A percentile compares a stretch with the other conserved stretches of the same genome.
Evolutionary conservation across 2,329 filamentous ascomycete genomes (phyloP).

Genomic region (Aspergillus arachidicola): DNA sequence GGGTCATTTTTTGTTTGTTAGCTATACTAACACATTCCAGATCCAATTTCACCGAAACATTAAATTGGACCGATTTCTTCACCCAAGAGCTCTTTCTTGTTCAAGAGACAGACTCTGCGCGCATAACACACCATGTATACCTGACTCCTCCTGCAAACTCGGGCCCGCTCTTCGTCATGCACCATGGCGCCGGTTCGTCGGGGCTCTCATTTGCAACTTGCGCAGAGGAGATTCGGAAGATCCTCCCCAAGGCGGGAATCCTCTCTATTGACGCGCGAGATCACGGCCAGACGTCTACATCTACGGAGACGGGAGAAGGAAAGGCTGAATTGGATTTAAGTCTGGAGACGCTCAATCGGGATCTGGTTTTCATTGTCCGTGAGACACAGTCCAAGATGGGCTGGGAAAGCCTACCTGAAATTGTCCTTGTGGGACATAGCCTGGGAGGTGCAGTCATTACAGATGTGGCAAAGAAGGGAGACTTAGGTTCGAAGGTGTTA

Average conservation of each 20-base stretch:
- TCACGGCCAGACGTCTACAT: constrained; percentile 68
- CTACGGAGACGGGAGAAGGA: constrained; percentile 19
- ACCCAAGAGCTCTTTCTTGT: constrained; percentile 78
- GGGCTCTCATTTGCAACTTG: constrained; percentile 89
- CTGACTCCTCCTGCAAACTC: constrained; percentile 73
- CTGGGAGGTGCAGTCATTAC: constrained; percentile 91
- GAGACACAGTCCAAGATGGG: constrained; percentile 68
- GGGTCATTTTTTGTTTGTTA: background rate
- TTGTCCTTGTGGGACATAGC: constrained; percentile 87
- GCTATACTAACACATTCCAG: constrained; percentile 8
- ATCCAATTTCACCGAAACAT: constrained; percentile 56
- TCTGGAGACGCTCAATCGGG: constrained; percentile 70
- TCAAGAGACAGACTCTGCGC: constrained; percentile 36
- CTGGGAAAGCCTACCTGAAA: constrained; percentile 73
- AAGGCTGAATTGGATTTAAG: constrained; percentile 64
- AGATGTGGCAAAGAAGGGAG: constrained; percentile 70
- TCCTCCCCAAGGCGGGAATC: constrained; percentile 77
- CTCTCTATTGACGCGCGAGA: constrained; percentile 83
- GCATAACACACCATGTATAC: constrained; percentile 79
- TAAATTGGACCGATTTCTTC: constrained; percentile 90
- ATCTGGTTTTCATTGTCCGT: constrained; percentile 70
- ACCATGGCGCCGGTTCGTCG: constrained; percentile 93
- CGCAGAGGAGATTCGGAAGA: constrained; percentile 73
- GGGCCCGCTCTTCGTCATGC: constrained; percentile 85
- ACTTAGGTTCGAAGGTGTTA: constrained; percentile 69